Conservation (phyloP, 2,329 filamentous ascomycete species). For the Fusarium proliferatum region DNA sequence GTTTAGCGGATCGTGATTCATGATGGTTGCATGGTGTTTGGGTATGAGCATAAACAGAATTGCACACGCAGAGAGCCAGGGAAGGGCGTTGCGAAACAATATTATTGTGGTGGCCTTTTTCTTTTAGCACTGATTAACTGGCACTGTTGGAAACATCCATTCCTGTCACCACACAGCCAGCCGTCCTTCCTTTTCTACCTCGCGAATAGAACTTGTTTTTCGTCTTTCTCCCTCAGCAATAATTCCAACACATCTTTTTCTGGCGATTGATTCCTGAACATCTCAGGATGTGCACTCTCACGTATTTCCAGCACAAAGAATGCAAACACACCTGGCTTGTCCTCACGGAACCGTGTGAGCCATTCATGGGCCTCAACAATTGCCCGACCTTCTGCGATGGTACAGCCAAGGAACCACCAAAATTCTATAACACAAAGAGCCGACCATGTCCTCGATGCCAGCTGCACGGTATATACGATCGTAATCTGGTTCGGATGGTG, state of each 20-base stretch:
- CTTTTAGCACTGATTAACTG: constrained; percentile 17
- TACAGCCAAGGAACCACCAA: constrained; percentile 51
- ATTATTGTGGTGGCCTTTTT: not conserved
- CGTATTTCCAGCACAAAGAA: constrained; percentile 59
- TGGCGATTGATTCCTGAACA: too few relatives aligned
- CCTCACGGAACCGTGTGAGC: constrained; percentile 59
- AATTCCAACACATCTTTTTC: not conserved
- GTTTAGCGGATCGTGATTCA: constrained; percentile 10
- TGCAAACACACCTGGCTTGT: constrained; percentile 66
- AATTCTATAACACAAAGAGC: constrained; percentile 50
- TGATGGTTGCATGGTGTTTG: constrained; percentile 16
- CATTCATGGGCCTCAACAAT: constrained; percentile 61
- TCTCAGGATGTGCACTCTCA: constrained; percentile 59
- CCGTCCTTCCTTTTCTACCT: not conserved
- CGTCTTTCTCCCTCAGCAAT: not conserved
- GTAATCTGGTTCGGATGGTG: constrained; percentile 60
- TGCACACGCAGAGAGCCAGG: constrained; percentile 1
- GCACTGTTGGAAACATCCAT: constrained; percentile 2
- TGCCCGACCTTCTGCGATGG: constrained; percentile 58
- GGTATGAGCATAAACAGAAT: not conserved
- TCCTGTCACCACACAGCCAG: not conserved
- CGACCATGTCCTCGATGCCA: constrained; percentile 57
- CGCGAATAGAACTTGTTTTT: not conserved
- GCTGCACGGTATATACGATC: constrained; percentile 57
- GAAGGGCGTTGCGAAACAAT: constrained; percentile 2